These are phyloP conservation scores for Aspergillus taichungensis DNA, from an alignment of 495 filamentous ascomycete species.

Conservation along the genomic window DNA sequence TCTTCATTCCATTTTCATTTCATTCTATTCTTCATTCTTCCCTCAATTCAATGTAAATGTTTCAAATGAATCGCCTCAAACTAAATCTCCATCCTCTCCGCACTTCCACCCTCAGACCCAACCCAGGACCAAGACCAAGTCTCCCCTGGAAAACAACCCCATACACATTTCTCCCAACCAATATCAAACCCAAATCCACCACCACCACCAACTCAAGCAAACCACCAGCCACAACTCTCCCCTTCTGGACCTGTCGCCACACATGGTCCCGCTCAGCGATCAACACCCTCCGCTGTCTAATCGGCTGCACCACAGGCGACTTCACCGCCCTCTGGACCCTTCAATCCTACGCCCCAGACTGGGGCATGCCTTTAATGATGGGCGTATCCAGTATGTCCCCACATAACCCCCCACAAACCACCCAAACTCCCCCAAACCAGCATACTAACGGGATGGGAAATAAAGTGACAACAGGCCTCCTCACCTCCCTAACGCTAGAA, in stretches of 20 bases:
- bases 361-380: slow-evolving; percentile 35
- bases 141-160: background rate
- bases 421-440: no score
- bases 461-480: slow-evolving; percentile 34
- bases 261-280: slow-evolving; percentile 32
- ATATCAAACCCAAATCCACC: background rate
- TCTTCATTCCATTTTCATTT: background rate
- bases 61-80: no score
- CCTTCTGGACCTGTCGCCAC: slow-evolving; percentile 26
- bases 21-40: no score
- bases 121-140: no score
- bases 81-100: no score
- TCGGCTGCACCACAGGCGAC: slow-evolving; percentile 37
- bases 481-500: slow-evolving; percentile 36
- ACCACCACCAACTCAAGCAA: background rate
- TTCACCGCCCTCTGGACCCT: slow-evolving; percentile 31
- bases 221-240: background rate
- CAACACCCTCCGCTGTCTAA: slow-evolving; percentile 36
- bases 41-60: no score
- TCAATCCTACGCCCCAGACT: slow-evolving; percentile 27
- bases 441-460: background rate
- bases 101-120: no score
- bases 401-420: no score
- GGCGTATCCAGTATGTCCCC: slow-evolving; percentile 7
- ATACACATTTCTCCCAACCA: background rate